These are phyloP conservation scores for Lachnellula arida DNA, from an alignment of 2,329 filamentous ascomycete genomes.

Conservation along the genomic window DNA sequence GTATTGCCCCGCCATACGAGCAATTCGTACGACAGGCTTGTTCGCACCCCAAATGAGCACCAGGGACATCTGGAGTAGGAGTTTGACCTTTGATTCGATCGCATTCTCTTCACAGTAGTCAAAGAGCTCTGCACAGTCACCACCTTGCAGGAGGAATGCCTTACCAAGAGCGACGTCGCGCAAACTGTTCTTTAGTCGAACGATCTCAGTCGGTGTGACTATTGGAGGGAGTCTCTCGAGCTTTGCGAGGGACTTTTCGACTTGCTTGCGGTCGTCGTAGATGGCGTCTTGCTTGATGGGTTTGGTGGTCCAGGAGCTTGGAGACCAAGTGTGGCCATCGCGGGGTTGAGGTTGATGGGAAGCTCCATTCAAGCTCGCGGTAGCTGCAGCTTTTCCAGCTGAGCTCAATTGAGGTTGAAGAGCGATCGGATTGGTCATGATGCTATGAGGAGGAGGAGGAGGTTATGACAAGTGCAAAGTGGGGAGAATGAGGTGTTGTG, in stretches of 20 bases:
- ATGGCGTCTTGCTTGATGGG: constrained; percentile 72
- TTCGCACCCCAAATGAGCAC: constrained; percentile 85
- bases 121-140: constrained; percentile 95
- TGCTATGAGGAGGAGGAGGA: neutral
- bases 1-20: constrained; percentile 95
- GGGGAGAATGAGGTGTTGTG: too few relatives aligned
- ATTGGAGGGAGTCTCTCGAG: constrained; percentile 69
- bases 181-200: constrained; percentile 70
- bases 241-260: constrained; percentile 57
- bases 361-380: neutral
- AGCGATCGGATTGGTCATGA: neutral
- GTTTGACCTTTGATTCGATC: constrained; percentile 95
- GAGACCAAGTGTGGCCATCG: constrained; percentile 43
- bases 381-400: neutral
- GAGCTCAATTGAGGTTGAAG: neutral
- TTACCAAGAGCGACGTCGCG: constrained; percentile 85
- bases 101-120: constrained; percentile 87
- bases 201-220: constrained; percentile 76
- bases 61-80: constrained; percentile 93
- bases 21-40: constrained; percentile 86
- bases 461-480: neutral
- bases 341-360: neutral
- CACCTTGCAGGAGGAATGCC: constrained; percentile 90
- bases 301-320: constrained; percentile 69
- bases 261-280: constrained; percentile 59